Evolutionary conservation across 371 early-diverging fungal genomes (phyloP).

Genomic region (Mortierella sp.): DNA sequence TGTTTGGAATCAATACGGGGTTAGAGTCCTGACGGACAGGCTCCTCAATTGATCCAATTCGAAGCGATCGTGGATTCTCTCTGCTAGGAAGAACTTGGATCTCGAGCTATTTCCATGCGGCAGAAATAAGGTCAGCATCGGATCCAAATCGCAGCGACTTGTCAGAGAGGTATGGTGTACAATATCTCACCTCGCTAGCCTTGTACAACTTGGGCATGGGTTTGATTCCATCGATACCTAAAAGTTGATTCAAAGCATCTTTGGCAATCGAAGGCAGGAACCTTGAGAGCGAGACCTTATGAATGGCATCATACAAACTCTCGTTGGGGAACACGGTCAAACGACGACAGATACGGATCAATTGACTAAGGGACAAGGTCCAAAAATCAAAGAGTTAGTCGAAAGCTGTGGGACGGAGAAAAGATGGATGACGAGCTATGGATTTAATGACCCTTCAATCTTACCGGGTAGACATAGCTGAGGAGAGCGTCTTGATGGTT

Average conservation of each 20-base stretch:
- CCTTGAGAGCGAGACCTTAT: conserved; percentile 78
- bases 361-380: conserved; percentile 59
- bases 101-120: too few species aligned
- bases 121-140: too few species aligned
- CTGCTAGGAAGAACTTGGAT: conserved; percentile 69
- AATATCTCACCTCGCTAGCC: conserved; percentile 53
- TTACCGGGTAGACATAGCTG: conserved; percentile 74
- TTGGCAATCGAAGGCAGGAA: conserved; percentile 80
- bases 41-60: conserved; percentile 67
- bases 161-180: too few species aligned
- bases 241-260: conserved; percentile 72
- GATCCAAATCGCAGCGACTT: too few species aligned
- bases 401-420: too few species aligned
- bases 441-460: conserved; percentile 3
- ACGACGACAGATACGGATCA: conserved; percentile 82
- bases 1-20: conserved; percentile 75
- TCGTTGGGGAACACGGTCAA: conserved; percentile 76
- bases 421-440: too few species aligned
- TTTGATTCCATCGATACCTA: conserved; percentile 69
- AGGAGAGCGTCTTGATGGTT: conserved; percentile 68
- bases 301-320: conserved; percentile 73
- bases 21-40: conserved; percentile 68
- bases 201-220: conserved; percentile 55
- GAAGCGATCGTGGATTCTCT: conserved; percentile 60
- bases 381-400: not conserved